These are phyloP conservation scores for Fusarium avenaceum DNA, from an alignment of 2,329 filamentous ascomycete species.

Conservation along the genomic window DNA sequence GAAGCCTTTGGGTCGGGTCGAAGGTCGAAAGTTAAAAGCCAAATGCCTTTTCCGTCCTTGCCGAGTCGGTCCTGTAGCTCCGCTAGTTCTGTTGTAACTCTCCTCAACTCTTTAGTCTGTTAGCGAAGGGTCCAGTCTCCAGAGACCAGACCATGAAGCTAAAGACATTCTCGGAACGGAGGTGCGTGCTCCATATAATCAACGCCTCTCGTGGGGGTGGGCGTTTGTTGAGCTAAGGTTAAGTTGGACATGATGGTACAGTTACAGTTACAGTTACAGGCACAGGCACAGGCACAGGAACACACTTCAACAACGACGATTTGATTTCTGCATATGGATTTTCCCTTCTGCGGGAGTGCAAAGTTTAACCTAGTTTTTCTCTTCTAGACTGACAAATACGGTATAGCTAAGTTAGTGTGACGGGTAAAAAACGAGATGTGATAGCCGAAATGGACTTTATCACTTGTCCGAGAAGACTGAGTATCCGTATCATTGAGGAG, in stretches of 20 bases:
- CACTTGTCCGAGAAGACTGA: slow-evolving; percentile 13
- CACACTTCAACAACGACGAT: slow-evolving; percentile 15
- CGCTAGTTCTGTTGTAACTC: neutral
- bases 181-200: slow-evolving; percentile 28
- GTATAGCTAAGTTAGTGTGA: slow-evolving; percentile 2
- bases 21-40: slow-evolving; percentile 11
- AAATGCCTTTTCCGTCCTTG: slow-evolving; percentile 42
- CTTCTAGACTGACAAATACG: neutral
- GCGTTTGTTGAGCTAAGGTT: slow-evolving; percentile 6
- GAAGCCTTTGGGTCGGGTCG: slow-evolving; percentile 13
- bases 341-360: neutral
- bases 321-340: slow-evolving; percentile 22
- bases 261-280: slow-evolving; percentile 29
- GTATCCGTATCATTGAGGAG: slow-evolving; percentile 1
- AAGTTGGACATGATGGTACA: slow-evolving; percentile 21
- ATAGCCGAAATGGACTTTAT: slow-evolving; percentile 24
- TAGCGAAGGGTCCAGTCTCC: neutral
- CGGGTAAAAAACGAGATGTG: slow-evolving; percentile 28
- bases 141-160: slow-evolving; percentile 7
- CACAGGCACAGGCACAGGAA: slow-evolving; percentile 14
- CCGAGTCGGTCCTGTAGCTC: slow-evolving; percentile 26
- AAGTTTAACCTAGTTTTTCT: slow-evolving; percentile 12
- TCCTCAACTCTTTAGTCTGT: neutral
- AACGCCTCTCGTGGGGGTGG: slow-evolving; percentile 33
- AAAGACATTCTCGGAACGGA: slow-evolving; percentile 33